Base-by-base conservation (phyloP, 768 basidiomycete genomes). In the Suillus subluteus region DNA sequence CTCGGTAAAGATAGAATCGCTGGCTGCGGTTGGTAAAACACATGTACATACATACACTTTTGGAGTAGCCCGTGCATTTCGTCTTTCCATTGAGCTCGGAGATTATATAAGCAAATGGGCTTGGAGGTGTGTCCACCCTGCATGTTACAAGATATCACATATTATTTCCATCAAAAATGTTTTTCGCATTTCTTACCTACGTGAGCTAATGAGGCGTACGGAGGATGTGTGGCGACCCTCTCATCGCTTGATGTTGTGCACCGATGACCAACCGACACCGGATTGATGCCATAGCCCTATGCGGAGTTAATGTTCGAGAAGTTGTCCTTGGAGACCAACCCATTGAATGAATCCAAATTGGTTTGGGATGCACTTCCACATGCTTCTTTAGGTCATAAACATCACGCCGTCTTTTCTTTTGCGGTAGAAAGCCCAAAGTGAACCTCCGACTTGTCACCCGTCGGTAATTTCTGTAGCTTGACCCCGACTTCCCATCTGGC, bases 271-370 rank as follows among this genome's bases (percentile, higher is more conserved):
- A 26, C 26, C 26, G 72, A 67, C 54, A 44, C 66, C n/a, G 66
- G 73, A 26, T 26, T 26, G 26, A 69, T 40, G 40, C 62, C 71
- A 74, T 73, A 61, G 71, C 73, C 70, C 67, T 67, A 26, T 75
- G 75, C 77, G 76, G 76, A 70, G 77, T 73, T 77, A 76, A 67
- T 77, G 69, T 67, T 71, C 77, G 76, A 74, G 59, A 44, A 70
- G 69, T 72, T 68, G 72, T 74, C 75, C 75, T 75, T 75, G 62
- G 71, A 55, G 73, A 65, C 67, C 66, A 67, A 54, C 16, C 16
- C 58, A 61, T 26, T 61, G 59, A 61, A 43, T 61, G 41, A 61
- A 13, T 61, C 59, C 59, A 61, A 61, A 43, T 61, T 32, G 1
- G 59, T 52, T 56, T 3, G 41, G 18, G 6, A 18, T 43, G 26